Evolutionary conservation across 352 stramenopile genomes (phyloP).

Genomic region (Pythium diclinum): DNA sequence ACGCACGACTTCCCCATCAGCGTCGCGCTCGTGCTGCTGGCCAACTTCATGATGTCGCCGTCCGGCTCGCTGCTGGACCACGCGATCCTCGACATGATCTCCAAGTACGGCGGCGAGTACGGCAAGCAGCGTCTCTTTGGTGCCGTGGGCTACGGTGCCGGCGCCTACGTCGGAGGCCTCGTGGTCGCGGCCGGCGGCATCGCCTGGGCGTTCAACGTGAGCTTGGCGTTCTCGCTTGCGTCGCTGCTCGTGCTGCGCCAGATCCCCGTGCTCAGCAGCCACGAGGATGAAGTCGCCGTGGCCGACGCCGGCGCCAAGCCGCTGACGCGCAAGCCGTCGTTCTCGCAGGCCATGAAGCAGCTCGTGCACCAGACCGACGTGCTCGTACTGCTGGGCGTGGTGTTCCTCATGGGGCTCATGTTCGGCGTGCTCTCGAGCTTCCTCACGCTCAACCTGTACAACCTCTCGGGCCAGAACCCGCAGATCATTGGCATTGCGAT

Average conservation of each 20-base stretch:
- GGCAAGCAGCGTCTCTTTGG: slow-evolving; percentile 82
- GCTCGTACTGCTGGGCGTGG: slow-evolving; percentile 62
- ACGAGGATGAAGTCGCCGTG: slow-evolving; percentile 10
- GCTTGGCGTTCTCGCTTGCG: slow-evolving; percentile 40
- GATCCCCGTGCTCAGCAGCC: slow-evolving; percentile 52
- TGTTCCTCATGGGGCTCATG: slow-evolving; percentile 82
- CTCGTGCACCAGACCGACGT: slow-evolving; percentile 53
- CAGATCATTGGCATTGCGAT: slow-evolving; percentile 81
- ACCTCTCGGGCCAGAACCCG: slow-evolving; percentile 62
- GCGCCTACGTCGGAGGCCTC: slow-evolving; percentile 68
- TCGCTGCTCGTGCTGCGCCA: slow-evolving; percentile 62
- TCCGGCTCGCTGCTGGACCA: slow-evolving; percentile 67
- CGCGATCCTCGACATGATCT: slow-evolving; percentile 61
- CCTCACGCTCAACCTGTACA: slow-evolving; percentile 80
- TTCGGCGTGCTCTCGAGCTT: slow-evolving; percentile 82
- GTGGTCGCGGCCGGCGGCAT: slow-evolving; percentile 58
- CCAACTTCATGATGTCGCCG: slow-evolving; percentile 64
- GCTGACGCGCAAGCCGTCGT: slow-evolving; percentile 33
- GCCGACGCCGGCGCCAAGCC: slow-evolving; percentile 5
- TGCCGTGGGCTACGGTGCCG: slow-evolving; percentile 59
- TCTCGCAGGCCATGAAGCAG: slow-evolving; percentile 38
- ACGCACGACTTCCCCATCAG: slow-evolving; percentile 50
- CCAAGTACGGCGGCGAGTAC: slow-evolving; percentile 71
- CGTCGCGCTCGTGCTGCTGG: slow-evolving; percentile 47
- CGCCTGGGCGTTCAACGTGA: slow-evolving; percentile 77